These are phyloP conservation scores for Pseudogymnoascus pannorum DNA, from an alignment of 2,329 filamentous ascomycete species.

Conservation along the genomic window DNA sequence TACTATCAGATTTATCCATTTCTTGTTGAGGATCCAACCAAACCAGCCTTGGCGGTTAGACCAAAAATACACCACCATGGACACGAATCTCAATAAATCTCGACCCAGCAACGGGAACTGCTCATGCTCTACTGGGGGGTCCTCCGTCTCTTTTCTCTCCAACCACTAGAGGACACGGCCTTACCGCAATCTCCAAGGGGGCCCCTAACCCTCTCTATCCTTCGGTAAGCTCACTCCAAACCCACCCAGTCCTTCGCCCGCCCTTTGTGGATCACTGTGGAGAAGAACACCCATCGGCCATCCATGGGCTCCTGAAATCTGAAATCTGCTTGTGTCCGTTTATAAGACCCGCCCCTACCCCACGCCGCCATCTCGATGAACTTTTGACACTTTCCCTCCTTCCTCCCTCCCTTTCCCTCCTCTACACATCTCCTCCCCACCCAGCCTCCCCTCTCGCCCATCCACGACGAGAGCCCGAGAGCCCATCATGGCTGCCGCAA, in stretches of 20 bases:
- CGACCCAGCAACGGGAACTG: background rate
- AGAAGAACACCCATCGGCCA: background rate
- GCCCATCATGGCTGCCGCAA: background rate
- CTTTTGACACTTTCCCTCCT: conserved; percentile 8
- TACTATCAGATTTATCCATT: background rate
- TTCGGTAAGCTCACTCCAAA: background rate
- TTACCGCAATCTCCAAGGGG: conserved; percentile 3
- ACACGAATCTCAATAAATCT: conserved; percentile 1
- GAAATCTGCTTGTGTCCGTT: background rate
- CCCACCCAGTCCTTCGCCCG: conserved; percentile 1
- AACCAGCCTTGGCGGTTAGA: background rate
- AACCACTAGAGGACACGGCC: background rate
- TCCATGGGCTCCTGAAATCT: conserved; percentile 7
- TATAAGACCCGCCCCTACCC: background rate
- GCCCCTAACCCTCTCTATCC: background rate
- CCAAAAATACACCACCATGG: background rate
- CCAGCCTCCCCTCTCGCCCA: background rate
- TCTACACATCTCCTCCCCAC: background rate
- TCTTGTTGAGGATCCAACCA: conserved; percentile 8
- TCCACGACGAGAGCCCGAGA: background rate
- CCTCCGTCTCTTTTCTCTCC: background rate
- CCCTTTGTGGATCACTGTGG: conserved; percentile 1
- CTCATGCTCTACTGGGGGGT: background rate
- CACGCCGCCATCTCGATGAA: conserved; percentile 3
- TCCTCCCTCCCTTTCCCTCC: background rate